A percentile compares a stretch with the other conserved stretches of the same genome.
Conservation (phyloP, 345 rosid genomes). For the Gossypium herbaceum region DNA sequence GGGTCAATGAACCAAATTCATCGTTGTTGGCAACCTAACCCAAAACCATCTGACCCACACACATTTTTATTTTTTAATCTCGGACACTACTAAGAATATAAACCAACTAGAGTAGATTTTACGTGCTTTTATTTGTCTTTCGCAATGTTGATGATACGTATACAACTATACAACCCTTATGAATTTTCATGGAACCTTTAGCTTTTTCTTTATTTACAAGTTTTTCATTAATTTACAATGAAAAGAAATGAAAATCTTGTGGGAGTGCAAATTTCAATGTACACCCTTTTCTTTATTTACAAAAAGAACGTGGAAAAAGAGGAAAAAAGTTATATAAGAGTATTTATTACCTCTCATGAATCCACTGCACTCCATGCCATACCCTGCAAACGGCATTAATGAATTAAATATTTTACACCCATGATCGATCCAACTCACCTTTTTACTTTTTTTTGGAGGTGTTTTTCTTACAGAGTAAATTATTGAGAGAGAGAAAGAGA, state of each 20-base stretch:
- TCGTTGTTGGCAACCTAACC: constrained; percentile 25
- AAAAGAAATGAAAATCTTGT: background rate
- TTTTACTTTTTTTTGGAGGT: background rate
- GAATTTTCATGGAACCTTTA: background rate
- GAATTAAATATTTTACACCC: constrained; percentile 26
- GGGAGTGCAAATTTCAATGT: background rate
- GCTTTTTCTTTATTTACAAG: background rate
- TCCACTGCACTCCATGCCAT: constrained; percentile 92
- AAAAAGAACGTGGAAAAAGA: background rate
- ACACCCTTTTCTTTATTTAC: background rate
- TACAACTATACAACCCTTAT: background rate
- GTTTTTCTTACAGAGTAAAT: background rate
- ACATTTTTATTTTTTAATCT: no score
- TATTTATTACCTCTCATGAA: constrained; percentile 84
- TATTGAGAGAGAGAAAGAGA: background rate
- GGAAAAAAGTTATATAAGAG: background rate
- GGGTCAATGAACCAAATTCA: background rate
- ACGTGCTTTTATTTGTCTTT: background rate
- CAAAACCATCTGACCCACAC: constrained; percentile 14
- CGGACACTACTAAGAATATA: no score
- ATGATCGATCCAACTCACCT: background rate
- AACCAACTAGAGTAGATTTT: no score
- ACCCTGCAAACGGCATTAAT: constrained; percentile 59
- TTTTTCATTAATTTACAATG: background rate
- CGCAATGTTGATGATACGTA: background rate